phyloP scores from a whole-genome alignment of 1,284 basidiomycete genomes.

The Wolfiporia cocos region DNA sequence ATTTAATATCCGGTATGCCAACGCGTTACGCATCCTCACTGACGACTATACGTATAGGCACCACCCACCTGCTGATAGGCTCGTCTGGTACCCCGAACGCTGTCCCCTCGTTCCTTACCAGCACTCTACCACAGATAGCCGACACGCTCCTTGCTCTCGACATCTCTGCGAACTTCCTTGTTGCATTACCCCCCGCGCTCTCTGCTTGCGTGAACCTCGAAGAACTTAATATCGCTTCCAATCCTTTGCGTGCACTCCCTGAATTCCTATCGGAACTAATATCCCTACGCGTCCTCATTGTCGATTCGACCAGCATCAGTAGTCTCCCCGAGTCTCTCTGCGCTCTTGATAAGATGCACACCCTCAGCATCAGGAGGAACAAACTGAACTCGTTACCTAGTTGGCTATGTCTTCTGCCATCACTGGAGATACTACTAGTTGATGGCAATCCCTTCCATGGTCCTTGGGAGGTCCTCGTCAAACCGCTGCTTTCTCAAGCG shows the following conservation, averaged over 20 bases:
- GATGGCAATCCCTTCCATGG: constrained; percentile 93
- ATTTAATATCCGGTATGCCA: no score
- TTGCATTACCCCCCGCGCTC: constrained; percentile 75
- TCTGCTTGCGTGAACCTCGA: constrained; percentile 77
- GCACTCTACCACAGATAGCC: constrained; percentile 63
- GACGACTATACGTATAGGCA: constrained; percentile 50
- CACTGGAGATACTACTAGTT: constrained; percentile 82
- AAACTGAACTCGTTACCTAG: constrained; percentile 85
- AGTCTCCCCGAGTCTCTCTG: constrained; percentile 68
- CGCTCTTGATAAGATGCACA: constrained; percentile 72
- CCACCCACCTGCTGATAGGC: constrained; percentile 84
- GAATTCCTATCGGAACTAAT: constrained; percentile 73
- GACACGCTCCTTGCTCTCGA: constrained; percentile 83
- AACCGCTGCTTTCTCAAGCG: constrained; percentile 64
- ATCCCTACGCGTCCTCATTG: constrained; percentile 82
- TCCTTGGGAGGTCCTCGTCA: constrained; percentile 85
- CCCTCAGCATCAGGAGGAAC: constrained; percentile 85
- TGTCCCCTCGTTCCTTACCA: constrained; percentile 69
- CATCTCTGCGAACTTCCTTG: constrained; percentile 83
- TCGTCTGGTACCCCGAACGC: constrained; percentile 71
- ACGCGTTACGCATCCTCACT: no score
- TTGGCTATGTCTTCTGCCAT: constrained; percentile 85
- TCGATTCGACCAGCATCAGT: constrained; percentile 80
- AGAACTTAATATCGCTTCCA: constrained; percentile 91
- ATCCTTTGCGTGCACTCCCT: constrained; percentile 82